Evolutionary conservation across 2,329 filamentous ascomycete species (phyloP), one percentile per base, ranked within the genome.

Genomic region (Penicillium paneum): DNA sequence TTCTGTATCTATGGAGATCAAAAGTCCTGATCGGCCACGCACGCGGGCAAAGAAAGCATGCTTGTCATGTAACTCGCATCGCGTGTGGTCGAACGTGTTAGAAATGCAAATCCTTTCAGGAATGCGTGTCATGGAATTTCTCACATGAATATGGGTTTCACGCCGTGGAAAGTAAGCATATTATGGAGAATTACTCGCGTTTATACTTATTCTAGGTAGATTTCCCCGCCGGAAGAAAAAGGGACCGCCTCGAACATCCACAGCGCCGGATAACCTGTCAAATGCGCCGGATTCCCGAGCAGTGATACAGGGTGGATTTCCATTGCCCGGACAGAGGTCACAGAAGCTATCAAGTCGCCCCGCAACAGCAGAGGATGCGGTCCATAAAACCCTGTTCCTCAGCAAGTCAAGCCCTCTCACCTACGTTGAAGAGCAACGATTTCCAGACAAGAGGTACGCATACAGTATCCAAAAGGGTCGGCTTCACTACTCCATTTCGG

Each of bases 371-470:
- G 60, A 58, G 1, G 51, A 62, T 36, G 19, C 44, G 3, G 59
- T 60, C 8, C 62, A 60, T 31, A 61, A 66, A 41, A 73, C 71
- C 2, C 74, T 76, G 17, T 79, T 79, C 46, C 72, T 80, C 5
- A 76, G 76, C 32, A 77, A 79, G 50, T 79, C 77, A 1, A 78
- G 73, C 46, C 78, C 79, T 1, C 70, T 81, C 39, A 76, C 78
- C 13, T 81, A 79, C 55, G 76, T 82, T 3, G 74, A 78, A 46
- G 65, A 60, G 5, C 63, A 59, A 15, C 61, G 63, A 38, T 67
- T 65, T 3, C 65, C 64, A 3, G 63, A 67, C 26, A 65, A 65
- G 50, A 64, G 64, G 31, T 68, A 70, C 29, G 66, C 66, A 5
- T 64, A 63, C 28, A 70, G 63, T 17, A 65, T 69, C 43, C 71